These are phyloP conservation scores for Phialophora expanda DNA, from an alignment of 2,329 filamentous ascomycete species.

Conservation along the genomic window DNA sequence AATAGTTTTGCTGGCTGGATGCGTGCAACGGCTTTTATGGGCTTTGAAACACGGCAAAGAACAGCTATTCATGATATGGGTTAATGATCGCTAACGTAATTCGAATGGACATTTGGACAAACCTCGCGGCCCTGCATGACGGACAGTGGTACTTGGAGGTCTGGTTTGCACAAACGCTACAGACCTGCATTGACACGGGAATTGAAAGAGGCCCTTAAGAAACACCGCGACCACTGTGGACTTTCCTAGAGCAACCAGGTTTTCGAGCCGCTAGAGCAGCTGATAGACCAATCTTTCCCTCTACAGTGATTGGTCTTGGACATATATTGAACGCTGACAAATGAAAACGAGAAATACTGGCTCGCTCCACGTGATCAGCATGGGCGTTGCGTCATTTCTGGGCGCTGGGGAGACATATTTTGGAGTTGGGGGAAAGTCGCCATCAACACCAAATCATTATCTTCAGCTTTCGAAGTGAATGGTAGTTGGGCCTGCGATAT, in stretches of 20 bases:
- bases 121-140: slow-evolving; percentile 42
- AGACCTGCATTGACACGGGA: slow-evolving; percentile 28
- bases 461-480: background rate
- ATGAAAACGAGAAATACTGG: background rate
- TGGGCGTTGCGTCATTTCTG: slow-evolving; percentile 14
- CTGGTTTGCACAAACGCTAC: slow-evolving; percentile 41
- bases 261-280: background rate
- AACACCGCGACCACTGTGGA: background rate
- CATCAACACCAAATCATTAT: slow-evolving; percentile 1
- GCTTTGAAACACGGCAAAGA: slow-evolving; percentile 53
- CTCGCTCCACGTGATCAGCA: slow-evolving; percentile 2
- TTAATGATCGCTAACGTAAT: slow-evolving; percentile 19
- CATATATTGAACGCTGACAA: slow-evolving; percentile 3
- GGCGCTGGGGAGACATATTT: background rate
- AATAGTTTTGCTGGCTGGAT: slow-evolving; percentile 23
- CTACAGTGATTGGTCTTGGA: background rate
- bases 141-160: slow-evolving; percentile 45
- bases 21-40: slow-evolving; percentile 52
- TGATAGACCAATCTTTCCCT: background rate
- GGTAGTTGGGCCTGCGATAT: background rate
- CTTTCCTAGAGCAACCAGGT: background rate
- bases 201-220: background rate
- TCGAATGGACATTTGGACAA: slow-evolving; percentile 22
- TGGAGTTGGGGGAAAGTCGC: background rate
- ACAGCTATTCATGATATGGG: slow-evolving; percentile 45